Percentiles rank a stretch among this genome's conserved stretches.
phyloP scores from a whole-genome alignment of 2,329 filamentous ascomycete genomes.

The Drechslerella coelobrocha region DNA sequence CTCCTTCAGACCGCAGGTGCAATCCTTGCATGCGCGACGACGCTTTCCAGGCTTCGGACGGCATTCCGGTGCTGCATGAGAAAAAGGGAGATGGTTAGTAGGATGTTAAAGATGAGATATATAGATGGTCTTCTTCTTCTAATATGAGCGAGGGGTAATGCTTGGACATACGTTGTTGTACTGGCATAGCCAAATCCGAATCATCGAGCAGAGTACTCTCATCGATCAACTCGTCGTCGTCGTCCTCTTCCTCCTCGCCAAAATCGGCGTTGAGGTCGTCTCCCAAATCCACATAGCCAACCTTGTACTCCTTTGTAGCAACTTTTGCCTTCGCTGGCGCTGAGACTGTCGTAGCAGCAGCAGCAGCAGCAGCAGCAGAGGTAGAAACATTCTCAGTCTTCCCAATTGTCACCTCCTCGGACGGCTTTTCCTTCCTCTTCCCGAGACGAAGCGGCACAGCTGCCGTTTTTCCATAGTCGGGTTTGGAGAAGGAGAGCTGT shows the following conservation, averaged over 20 bases:
- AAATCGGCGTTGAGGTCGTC: conserved; percentile 67
- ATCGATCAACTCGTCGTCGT: conserved; percentile 82
- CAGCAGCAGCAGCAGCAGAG: conserved; percentile 52
- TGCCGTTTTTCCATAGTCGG: conserved; percentile 61
- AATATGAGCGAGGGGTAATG: too few relatives aligned
- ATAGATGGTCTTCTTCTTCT: background rate
- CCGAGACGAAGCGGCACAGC: conserved; percentile 67
- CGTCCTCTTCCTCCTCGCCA: conserved; percentile 76
- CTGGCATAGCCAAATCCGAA: conserved; percentile 77
- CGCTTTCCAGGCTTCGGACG: conserved; percentile 85
- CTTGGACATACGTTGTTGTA: conserved; percentile 75
- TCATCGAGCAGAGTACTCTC: conserved; percentile 86
- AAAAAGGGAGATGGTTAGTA: conserved; percentile 53
- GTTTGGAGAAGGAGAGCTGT: conserved; percentile 48
- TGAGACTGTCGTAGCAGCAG: conserved; percentile 46
- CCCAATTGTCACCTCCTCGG: background rate
- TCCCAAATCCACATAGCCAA: conserved; percentile 73
- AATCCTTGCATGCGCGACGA: conserved; percentile 95
- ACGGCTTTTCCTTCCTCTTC: conserved; percentile 65
- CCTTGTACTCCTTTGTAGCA: conserved; percentile 62
- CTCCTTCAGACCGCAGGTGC: conserved; percentile 89
- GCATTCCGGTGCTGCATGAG: conserved; percentile 75
- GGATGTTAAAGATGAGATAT: conserved; percentile 4
- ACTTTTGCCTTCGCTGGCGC: conserved; percentile 56
- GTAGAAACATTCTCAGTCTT: conserved; percentile 49